These are phyloP conservation scores for Antitrichia curtipendula DNA, from an alignment of 225 moss, liverwort and hornwort species.

Conservation along the genomic window DNA sequence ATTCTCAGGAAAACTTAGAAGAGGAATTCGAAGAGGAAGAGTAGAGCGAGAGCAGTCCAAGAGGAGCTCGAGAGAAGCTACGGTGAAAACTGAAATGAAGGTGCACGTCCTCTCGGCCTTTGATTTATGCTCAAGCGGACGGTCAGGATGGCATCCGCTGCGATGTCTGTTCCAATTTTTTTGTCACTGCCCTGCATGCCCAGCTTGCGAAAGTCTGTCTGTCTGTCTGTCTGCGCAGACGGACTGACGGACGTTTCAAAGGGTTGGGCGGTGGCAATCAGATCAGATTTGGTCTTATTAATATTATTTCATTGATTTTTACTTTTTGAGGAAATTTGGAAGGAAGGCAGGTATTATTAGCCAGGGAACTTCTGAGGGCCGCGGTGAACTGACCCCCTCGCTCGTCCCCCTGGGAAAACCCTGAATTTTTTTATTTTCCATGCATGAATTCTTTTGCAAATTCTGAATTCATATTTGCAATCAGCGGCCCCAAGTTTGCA, in stretches of 20 bases:
- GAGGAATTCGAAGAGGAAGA: not conserved
- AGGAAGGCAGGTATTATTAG: not conserved
- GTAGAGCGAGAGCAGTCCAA: not conserved
- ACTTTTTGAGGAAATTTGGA: not conserved
- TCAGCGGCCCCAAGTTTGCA: too few relatives aligned
- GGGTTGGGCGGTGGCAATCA: too few relatives aligned
- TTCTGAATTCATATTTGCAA: too few relatives aligned
- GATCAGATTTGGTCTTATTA: not conserved
- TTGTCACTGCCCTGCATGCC: not conserved
- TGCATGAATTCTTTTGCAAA: too few relatives aligned
- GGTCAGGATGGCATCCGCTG: not conserved
- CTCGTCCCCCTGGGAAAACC: too few relatives aligned
- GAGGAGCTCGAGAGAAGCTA: not conserved
- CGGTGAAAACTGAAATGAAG: not conserved
- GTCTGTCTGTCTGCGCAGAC: too few relatives aligned
- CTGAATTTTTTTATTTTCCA: too few relatives aligned
- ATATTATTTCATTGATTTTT: not conserved
- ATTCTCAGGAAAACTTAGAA: not conserved
- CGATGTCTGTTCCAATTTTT: fast-evolving
- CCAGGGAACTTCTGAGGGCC: not conserved
- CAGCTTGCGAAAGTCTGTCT: not conserved
- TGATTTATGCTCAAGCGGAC: not conserved
- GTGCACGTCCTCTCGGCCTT: not conserved
- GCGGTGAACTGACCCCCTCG: too few relatives aligned
- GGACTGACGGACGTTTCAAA: too few relatives aligned